Conservation (phyloP, 1,284 basidiomycete species). For the Peniophora sp. region DNA sequence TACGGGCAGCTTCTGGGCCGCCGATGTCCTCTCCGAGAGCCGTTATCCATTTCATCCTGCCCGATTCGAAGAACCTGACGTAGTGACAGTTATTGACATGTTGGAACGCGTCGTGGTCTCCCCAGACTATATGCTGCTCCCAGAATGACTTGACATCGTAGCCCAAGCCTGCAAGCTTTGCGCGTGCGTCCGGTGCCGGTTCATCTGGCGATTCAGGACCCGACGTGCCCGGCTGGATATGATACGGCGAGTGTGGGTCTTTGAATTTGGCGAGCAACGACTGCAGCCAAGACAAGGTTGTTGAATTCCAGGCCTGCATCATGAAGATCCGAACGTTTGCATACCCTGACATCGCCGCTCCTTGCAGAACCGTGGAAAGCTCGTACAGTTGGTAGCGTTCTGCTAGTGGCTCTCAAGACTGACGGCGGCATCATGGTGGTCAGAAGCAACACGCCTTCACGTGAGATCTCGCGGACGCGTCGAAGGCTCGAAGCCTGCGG, state of each 20-base stretch:
- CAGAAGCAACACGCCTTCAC: not conserved
- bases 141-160: conserved; percentile 57
- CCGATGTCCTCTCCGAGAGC: conserved; percentile 50
- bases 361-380: no score
- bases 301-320: no score
- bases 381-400: no score
- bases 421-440: not conserved
- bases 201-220: conserved; percentile 53
- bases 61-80: conserved; percentile 62
- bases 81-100: conserved; percentile 76
- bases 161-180: conserved; percentile 37
- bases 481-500: no score
- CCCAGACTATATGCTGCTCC: conserved; percentile 69
- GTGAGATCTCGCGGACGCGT: not conserved
- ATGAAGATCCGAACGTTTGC: no score
- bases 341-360: no score
- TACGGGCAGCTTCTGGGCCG: conserved; percentile 41
- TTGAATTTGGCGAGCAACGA: conserved; percentile 50
- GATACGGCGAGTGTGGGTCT: conserved; percentile 59
- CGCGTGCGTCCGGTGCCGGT: conserved; percentile 24
- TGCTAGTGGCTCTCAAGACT: no score
- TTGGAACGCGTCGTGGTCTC: conserved; percentile 71
- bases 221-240: conserved; percentile 49
- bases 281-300: conserved; percentile 12
- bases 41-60: conserved; percentile 58